Evolutionary conservation across 345 rosid species (phyloP), one percentile per base, ranked within the genome.

Genomic region (Moricandia moricandioides): DNA sequence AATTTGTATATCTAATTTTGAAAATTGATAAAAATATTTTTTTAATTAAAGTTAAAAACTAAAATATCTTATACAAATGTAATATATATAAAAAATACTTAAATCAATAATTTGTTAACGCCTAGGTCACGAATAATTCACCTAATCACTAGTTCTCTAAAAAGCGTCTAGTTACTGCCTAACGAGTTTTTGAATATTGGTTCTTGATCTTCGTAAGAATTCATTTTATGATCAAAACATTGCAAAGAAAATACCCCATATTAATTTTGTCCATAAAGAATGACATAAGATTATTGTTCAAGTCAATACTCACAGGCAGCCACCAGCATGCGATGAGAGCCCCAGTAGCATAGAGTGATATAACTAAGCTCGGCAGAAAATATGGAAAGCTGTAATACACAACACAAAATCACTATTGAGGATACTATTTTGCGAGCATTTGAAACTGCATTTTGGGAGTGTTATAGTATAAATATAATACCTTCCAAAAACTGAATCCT

Each of bases 361-460:
- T 91, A 39, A 84, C 66, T 47, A 88, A 84, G 84, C 89, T 86
- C 14, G 97, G 96, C 47, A 91, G 80, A 78, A 88, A 77, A 85
- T 89, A 89, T n/a, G 96, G 93, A 74, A 88, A 91, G 82, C 97
- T 89, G 77, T 78, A 79, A 45, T 14, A 43, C 55, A 68, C 62
- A 62, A 59, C 68, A 47, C 9, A 27, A 57, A 55, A 33, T 26
- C 35, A 65, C 3, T 55, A 39, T 29, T 39, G 1, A 73, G 57
- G 21, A 64, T 27, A 60, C 35, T 26, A 31, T 13, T n/a, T 43
- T 56, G 47, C 0, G 18, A 16, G 8, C 58, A 55, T 74, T 17
- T 13, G 27, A n/a, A 31, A 57, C 61, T 43, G 12, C 16, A 47
- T 21, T 8, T 33, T 21, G 37, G 37, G 47, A 55, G 34, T 18